phyloP scores from a whole-genome alignment of 306 rosid species.

The Glycine latifolia region DNA sequence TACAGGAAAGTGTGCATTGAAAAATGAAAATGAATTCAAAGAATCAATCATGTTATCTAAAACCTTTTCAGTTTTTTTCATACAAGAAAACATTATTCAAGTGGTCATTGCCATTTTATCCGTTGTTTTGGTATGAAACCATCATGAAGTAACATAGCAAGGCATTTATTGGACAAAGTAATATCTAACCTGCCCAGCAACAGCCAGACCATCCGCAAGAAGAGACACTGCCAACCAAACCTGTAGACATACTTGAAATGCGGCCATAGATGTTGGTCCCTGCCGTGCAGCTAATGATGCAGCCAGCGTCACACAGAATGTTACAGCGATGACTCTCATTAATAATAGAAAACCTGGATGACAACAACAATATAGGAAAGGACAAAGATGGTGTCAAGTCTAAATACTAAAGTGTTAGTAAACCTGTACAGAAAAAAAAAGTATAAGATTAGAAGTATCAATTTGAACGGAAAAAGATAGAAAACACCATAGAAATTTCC shows the following conservation, averaged over 20 bases:
- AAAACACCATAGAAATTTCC: background rate
- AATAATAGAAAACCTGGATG: constrained; percentile 79
- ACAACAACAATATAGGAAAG: constrained; percentile 39
- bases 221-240: constrained; percentile 95
- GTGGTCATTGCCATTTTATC: background rate
- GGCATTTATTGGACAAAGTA: constrained; percentile 2
- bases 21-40: constrained; percentile 1
- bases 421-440: background rate
- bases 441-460: background rate
- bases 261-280: constrained; percentile 94
- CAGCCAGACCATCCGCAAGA: constrained; percentile 96
- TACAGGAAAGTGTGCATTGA: background rate
- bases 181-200: constrained; percentile 90
- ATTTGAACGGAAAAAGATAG: background rate
- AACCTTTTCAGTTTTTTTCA: background rate
- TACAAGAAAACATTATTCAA: background rate
- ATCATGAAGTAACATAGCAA: background rate
- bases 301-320: constrained; percentile 93
- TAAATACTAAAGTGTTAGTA: constrained; percentile 11
- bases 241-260: constrained; percentile 96
- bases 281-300: constrained; percentile 92
- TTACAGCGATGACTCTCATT: constrained; percentile 92
- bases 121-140: constrained; percentile 6
- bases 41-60: constrained; percentile 5
- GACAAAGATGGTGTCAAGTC: constrained; percentile 38